Evolutionary conservation across 1,284 basidiomycete species (phyloP), one percentile per base, ranked within the genome.

Genomic region (Leccinum fallax): DNA sequence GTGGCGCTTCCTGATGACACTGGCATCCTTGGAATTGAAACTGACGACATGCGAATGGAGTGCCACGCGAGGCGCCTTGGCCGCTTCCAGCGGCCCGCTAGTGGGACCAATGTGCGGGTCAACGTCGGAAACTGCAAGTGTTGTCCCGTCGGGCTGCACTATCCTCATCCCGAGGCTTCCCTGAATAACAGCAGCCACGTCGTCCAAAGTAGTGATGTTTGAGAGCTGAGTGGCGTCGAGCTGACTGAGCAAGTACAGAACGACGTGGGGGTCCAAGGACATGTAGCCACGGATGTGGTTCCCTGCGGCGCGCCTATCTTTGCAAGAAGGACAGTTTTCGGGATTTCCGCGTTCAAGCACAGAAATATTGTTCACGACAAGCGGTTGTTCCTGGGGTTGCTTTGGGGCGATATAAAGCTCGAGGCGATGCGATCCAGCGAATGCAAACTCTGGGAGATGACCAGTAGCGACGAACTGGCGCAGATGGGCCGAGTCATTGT

Each of bases 371-470:
- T 70, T 67, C 1, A 67, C 48, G n/a, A 70, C 59, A 9, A 7
- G 7, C 5, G 53, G 1, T 1, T 26, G 16, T 24, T 52, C 13
- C 10, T 28, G 30, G 4, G 4, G 2, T 5, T 53, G 10, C 28
- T 65, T 62, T 4, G 61, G 59, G 13, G 15, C 40, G 1, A 70
- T 3, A 46, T 59, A 66, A 4, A 67, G 60, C 16, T 67, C 68
- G 26, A 67, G 67, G 43, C 68, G 66, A 15, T 67, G 56, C 28
- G 66, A 67, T 32, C 66, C 66, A 6, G 57, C 4, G 55, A 56
- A 66, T 4, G 66, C 66, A 34, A 70, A 70, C 57, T 67, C 68
- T 30, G 66, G 68, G 4, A 67, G 8, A 0, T 58, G 4, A 10
- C 58, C 68, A 1, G 21, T 4, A 6, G 66, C 7, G 16, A 11